Evolutionary conservation across 164 flowering plant species (phyloP).

Genomic region (Umbellularia californica): DNA sequence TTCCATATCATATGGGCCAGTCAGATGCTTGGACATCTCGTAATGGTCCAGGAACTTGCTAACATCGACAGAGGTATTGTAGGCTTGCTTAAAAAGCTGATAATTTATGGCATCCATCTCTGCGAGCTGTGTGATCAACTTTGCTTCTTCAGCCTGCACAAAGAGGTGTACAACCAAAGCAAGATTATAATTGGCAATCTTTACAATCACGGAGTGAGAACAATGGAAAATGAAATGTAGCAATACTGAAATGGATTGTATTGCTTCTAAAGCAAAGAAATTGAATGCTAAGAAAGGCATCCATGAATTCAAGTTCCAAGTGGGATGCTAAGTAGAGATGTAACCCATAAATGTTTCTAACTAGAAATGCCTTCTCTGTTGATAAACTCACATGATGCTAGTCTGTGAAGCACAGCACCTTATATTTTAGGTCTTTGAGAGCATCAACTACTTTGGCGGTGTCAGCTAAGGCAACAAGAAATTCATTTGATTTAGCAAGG

Average conservation of each 20-base stretch:
- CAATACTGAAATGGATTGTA: not conserved
- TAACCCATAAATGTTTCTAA: not conserved
- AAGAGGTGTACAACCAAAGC: not conserved
- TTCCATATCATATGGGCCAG: conserved; percentile 65
- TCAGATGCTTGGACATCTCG: conserved; percentile 72
- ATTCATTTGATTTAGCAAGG: conserved; percentile 56
- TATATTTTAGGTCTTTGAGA: conserved; percentile 66
- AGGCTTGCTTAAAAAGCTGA: conserved; percentile 72
- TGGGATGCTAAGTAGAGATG: not conserved
- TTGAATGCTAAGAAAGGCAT: not conserved
- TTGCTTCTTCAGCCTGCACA: conserved; percentile 85
- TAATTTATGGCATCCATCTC: conserved; percentile 62
- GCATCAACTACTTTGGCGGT: conserved; percentile 61
- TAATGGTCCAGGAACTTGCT: conserved; percentile 69
- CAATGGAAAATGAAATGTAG: not conserved
- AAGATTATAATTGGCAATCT: not conserved
- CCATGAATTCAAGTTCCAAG: conserved; percentile 1
- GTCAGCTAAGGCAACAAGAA: conserved; percentile 58
- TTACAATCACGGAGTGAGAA: not conserved
- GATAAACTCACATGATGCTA: conserved; percentile 11
- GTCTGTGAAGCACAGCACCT: conserved; percentile 41
- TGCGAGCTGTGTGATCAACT: conserved; percentile 67
- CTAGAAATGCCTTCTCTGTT: conserved; percentile 1
- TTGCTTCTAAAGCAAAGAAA: not conserved
- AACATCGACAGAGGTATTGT: conserved; percentile 59